phyloP scores from a whole-genome alignment of 768 basidiomycete genomes.

The Lactarius evosmus region DNA sequence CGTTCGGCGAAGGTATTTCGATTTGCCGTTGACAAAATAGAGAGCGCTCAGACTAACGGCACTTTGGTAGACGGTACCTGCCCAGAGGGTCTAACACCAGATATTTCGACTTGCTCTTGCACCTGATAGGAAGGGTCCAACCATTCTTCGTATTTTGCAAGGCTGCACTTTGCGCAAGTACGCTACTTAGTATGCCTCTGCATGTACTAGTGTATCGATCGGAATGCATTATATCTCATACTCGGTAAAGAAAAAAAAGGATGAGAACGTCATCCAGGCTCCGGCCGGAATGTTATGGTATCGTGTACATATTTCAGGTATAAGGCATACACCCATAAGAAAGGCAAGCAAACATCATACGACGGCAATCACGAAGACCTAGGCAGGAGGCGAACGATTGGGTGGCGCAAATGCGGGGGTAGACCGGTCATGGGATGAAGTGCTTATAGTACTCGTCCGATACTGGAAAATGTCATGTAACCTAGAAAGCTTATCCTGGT shows the following conservation, averaged over 20 bases:
- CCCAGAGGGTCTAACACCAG: conserved; percentile 43
- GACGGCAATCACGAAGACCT: not conserved
- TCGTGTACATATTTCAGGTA: conserved; percentile 23
- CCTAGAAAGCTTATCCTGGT: conserved; percentile 66
- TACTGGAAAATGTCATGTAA: conserved; percentile 84
- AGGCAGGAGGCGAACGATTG: conserved; percentile 21
- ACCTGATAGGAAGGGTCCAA: conserved; percentile 17
- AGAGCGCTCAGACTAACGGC: not conserved
- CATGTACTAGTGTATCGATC: not conserved
- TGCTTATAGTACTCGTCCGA: conserved; percentile 60
- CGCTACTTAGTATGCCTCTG: too few species aligned
- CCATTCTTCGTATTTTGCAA: not conserved
- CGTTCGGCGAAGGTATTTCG: conserved; percentile 45
- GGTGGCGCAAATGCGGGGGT: conserved; percentile 10
- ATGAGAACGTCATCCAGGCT: conserved; percentile 11
- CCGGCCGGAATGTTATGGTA: conserved; percentile 2
- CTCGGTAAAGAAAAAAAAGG: conserved; percentile 17
- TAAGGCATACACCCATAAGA: conserved; percentile 18
- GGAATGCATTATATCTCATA: conserved; percentile 2
- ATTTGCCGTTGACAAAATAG: not conserved
- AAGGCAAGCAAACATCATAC: not conserved
- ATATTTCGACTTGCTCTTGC: conserved; percentile 43
- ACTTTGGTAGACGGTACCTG: conserved; percentile 41
- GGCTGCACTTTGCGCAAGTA: not conserved
- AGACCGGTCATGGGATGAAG: conserved; percentile 38